Evolutionary conservation across 2,329 filamentous ascomycete species (phyloP), one percentile per base, ranked within the genome.

Genomic region (Monilinia polystroma): DNA sequence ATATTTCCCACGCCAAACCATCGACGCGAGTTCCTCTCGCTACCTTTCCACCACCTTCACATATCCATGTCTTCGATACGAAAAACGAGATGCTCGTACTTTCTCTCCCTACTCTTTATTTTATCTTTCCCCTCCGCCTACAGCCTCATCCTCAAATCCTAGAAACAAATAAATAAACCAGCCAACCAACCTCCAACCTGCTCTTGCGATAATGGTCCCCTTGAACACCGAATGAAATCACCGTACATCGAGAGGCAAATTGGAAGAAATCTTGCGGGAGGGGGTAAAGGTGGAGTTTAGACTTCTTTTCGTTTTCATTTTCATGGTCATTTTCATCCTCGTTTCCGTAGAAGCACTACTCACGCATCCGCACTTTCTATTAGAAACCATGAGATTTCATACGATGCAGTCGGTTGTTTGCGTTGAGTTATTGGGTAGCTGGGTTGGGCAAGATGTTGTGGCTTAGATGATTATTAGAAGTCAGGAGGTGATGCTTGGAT

Each of bases 141-240:
- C 29, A 29, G 4, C 29, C 29, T 29, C 29, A 29, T 29, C 29
- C 29, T 29, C 10, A 47, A 16, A 14, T 12, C 45, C 29, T 20
- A 4, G 26, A n/a, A 8, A 18, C 12, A 3, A 16, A 64, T 12
- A 29, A 29, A 29, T 29, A 29, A 29, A 29, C 29, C 29, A 29
- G 23, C 23, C 23, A 23, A 23, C 23, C 23, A 29, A 29, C 29
- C 41, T 86, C 86, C 68, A 85, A 75, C 1, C 89, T 82, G 0
- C 84, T 85, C 68, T 89, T 86, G 20, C 89, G 81, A 72, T 23
- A 85, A 88, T 29, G 1, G 1, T 89, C 78, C 0, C 85, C 85
- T 20, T 85, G 78, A 70, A 82, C 81, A 45, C 77, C 80, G 35
- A 38, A 67, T 73, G 53, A 68, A 63, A 51, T 43, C 10, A 2